These are phyloP conservation scores for Metschnikowia peoriensis DNA, from an alignment of 805 yeast species.

Conservation along the genomic window DNA sequence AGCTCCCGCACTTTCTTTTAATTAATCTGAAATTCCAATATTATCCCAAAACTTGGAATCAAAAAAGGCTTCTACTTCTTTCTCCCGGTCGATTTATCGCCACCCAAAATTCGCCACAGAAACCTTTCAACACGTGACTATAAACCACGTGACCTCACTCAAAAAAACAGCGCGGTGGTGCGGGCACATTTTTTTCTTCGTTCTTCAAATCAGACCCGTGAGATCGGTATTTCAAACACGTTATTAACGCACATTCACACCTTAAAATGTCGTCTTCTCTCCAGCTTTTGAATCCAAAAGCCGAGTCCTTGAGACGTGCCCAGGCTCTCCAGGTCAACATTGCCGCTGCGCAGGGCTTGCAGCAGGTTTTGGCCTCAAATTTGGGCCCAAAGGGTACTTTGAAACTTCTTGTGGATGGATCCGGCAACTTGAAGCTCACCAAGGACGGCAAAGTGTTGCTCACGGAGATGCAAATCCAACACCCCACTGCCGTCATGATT, in stretches of 20 bases:
- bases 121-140: not conserved
- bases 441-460: constrained; percentile 94
- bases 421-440: constrained; percentile 92
- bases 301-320: constrained; percentile 92
- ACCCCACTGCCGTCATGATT: constrained; percentile 49
- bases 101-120: not conserved
- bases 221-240: not conserved
- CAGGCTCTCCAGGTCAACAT: constrained; percentile 96
- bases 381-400: constrained; percentile 97
- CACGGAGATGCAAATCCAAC: constrained; percentile 90
- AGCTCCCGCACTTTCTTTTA: no score
- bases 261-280: constrained; percentile 53
- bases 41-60: no score
- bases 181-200: not conserved
- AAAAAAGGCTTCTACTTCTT: no score
- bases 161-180: not conserved
- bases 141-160: not conserved
- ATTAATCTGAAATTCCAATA: no score
- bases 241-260: not conserved
- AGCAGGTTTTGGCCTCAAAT: constrained; percentile 85
- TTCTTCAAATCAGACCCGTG: no score
- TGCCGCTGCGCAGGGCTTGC: constrained; percentile 95
- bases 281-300: constrained; percentile 93
- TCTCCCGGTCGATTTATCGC: not conserved
- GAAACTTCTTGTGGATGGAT: constrained; percentile 95